Conservation (phyloP, 2,329 filamentous ascomycete species). For the Mariannaea sp. region DNA sequence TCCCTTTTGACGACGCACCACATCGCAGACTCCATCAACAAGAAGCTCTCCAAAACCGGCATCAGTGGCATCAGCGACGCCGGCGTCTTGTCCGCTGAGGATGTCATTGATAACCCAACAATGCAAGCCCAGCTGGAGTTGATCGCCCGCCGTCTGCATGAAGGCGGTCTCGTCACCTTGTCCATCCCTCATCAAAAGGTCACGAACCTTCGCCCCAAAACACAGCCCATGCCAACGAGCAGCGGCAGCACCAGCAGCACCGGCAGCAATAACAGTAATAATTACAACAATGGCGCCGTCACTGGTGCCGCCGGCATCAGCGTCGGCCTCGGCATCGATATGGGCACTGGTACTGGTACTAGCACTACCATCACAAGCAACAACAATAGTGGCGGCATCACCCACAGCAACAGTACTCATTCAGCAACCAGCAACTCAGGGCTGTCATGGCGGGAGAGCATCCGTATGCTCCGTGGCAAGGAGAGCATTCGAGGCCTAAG, state of each 20-base stretch:
- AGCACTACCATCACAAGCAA: no score
- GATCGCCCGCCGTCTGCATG: conserved; percentile 38
- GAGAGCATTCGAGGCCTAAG: conserved; percentile 35
- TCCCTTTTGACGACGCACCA: conserved; percentile 55
- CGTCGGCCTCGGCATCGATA: no score
- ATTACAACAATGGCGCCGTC: no score
- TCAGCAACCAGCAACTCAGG: no score
- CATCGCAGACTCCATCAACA: conserved; percentile 52
- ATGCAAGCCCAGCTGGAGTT: conserved; percentile 56
- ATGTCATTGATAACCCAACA: conserved; percentile 56
- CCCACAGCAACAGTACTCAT: no score
- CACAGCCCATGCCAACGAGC: no score
- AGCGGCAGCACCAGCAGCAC: background rate
- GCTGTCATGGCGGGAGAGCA: conserved; percentile 26
- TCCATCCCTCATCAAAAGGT: conserved; percentile 26
- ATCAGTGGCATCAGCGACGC: conserved; percentile 46
- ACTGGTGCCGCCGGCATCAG: no score
- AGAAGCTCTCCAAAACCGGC: conserved; percentile 45
- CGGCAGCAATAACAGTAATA: no score
- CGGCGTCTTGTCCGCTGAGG: conserved; percentile 51
- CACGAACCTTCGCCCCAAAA: conserved; percentile 1
- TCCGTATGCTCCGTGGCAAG: conserved; percentile 27
- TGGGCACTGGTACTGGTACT: no score
- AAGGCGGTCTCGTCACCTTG: conserved; percentile 22
- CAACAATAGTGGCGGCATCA: no score